Evolutionary conservation across 2,329 filamentous ascomycete species (phyloP), one percentile per base, ranked within the genome.

Genomic region (Arthrobotrys pseudoclavata): DNA sequence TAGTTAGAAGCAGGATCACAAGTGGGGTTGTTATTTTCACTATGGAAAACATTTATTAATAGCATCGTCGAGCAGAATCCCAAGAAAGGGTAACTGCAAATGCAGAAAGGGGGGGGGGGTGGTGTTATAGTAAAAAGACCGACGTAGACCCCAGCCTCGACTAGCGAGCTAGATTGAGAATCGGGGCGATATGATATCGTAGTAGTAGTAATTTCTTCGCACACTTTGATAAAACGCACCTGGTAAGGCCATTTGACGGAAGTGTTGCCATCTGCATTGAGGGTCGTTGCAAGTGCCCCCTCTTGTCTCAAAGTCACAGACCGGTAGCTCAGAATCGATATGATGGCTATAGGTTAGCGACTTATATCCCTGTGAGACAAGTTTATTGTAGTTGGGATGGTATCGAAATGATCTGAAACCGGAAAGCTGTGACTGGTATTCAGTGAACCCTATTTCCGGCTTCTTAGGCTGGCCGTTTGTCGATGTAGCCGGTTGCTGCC

Each of bases 321-420:
- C 82, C 79, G 89, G 88, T 81, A 88, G 90, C 77, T 89, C 87
- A 24, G 90, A 87, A 83, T 97, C 90, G 84, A 99, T 97, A 81
- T 90, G 91, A 84, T 97, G 92, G 85, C 93, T 97, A 85, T 95
- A 98, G 50, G 94, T 98, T 86, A 96, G 87, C 79, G 96, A 98
- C 82, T 91, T 91, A 82, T 94, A 91, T 50, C 95, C 95, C 79
- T 91, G 91, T 69, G 89, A 83, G 71, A 97, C 90, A 70, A 89
- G 86, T 61, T 91, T 84, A 80, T 87, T 86, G 84, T 90, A 98
- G 63, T 88, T 86, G 34, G 93, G 92, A 83, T 98, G 94, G 83
- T 95, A 97, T 81, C 95, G 93, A 84, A 92, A 99, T 42, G 92
- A 91, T 83, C 90, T 93, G 84, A 98, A 97, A 81, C 89, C 88